Base-by-base conservation (phyloP, 1,284 basidiomycete species). In the Sphaerobolus stellatus region DNA sequence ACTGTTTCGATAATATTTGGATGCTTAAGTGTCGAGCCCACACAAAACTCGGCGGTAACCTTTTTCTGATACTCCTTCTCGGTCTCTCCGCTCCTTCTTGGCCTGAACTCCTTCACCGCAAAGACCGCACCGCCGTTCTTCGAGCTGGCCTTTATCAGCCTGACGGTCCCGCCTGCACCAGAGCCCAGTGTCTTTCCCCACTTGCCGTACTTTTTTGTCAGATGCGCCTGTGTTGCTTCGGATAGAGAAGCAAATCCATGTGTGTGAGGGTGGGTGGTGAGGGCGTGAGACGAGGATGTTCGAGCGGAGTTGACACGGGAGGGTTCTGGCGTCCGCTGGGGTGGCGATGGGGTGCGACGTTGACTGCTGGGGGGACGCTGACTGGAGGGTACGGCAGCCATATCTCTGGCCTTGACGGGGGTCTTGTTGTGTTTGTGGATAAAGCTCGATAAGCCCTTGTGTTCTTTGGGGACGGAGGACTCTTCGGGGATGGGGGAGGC, bases 51-150 rank as follows among this genome's bases (percentile, higher is more conserved):
- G 45, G 96, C 95, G 2, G 95, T 98, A 58, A 98, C 90, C 76
- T 99, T 98, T 78, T 98, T 95, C 83, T 98, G 92, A 71, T 98
- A 99, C 75, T 98, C 96, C 74, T 94, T 92, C 71, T 96, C 92
- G 20, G 80, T 82, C 77, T 99, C 96, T 38, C 92, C 92, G 3
- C 80, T 71, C 58, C 94, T 81, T 63, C 92, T 91, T 46, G 94
- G 89, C 47, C 96, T 81, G 70, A 99, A 98, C 77, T 98, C 94
- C 72, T 99, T 99, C 64, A 98, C 97, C 45, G 97, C 97, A 70
- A 91, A 99, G 46, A 94, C 88, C 46, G 81, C 79, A 20, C 88
- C 87, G 44, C 90, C 91, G 29, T 81, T 82, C 78, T 94, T 95
- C 60, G 68, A 73, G 63, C 78, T 83, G 55, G 87, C 88, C 75